These are phyloP conservation scores for Malus sylvestris DNA, from an alignment of 306 rosid genomes.

Conservation along the genomic window DNA sequence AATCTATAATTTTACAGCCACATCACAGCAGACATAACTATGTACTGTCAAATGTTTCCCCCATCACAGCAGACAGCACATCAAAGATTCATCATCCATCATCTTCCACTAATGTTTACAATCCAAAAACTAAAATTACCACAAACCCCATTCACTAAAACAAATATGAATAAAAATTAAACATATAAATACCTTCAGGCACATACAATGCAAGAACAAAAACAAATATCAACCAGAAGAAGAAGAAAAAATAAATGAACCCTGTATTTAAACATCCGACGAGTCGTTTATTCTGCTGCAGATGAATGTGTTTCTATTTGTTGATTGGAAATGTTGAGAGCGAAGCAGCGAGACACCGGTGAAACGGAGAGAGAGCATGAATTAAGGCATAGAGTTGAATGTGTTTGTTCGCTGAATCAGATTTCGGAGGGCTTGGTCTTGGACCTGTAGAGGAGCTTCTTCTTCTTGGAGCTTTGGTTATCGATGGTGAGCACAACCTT, in stretches of 20 bases:
- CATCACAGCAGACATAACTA: not conserved
- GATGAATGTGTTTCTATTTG: not conserved
- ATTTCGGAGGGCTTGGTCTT: slow-evolving; percentile 62
- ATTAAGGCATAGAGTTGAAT: not conserved
- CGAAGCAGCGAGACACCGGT: too few species aligned
- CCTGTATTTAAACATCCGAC: slow-evolving; percentile 12
- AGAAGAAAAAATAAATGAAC: slow-evolving; percentile 10
- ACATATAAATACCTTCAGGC: not conserved
- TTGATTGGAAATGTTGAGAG: not conserved
- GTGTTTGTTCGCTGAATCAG: not conserved
- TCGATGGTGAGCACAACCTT: slow-evolving; percentile 74
- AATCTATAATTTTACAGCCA: slow-evolving; percentile 15
- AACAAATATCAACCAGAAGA: slow-evolving; percentile 22
- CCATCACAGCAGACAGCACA: not conserved
- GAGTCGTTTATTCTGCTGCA: slow-evolving; percentile 3
- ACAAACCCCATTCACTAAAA: slow-evolving; percentile 1
- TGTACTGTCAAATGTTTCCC: slow-evolving; percentile 11
- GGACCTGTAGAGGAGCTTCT: slow-evolving; percentile 88
- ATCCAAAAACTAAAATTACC: slow-evolving; percentile 10
- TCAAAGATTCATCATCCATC: not conserved
- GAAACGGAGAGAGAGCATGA: not conserved
- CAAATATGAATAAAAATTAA: slow-evolving; percentile 20
- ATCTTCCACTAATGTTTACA: slow-evolving; percentile 9
- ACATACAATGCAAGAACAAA: slow-evolving; percentile 7
- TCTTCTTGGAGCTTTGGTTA: slow-evolving; percentile 85